Percentiles rank a stretch among this genome's conserved stretches.
Evolutionary conservation across 805 yeast species (phyloP).

Genomic region (Hanseniaspora valbyensis): DNA sequence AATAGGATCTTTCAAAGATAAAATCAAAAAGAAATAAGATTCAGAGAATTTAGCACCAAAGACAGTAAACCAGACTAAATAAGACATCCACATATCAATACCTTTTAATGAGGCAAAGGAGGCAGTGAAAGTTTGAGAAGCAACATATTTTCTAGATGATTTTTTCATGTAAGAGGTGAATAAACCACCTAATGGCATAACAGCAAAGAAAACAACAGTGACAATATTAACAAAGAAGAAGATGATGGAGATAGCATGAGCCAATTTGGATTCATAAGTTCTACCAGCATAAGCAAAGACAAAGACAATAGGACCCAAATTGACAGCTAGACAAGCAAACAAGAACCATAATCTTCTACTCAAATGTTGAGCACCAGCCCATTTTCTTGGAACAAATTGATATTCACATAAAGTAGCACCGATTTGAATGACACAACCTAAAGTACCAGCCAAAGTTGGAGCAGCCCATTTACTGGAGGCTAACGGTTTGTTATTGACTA

Average conservation of each 20-base stretch:
- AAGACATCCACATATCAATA: constrained; percentile 92
- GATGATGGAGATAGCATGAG: constrained; percentile 69
- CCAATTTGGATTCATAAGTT: constrained; percentile 55
- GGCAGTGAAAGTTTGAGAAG: constrained; percentile 94
- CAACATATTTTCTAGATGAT: constrained; percentile 74
- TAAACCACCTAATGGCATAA: constrained; percentile 94
- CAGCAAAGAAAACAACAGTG: constrained; percentile 73
- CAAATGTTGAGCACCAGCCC: constrained; percentile 99
- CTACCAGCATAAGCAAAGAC: constrained; percentile 72
- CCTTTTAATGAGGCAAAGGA: constrained; percentile 72
- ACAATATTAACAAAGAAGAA: constrained; percentile 80
- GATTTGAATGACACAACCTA: constrained; percentile 73
- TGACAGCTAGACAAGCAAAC: constrained; percentile 50
- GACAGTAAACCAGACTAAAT: constrained; percentile 78
- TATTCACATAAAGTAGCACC: constrained; percentile 85
- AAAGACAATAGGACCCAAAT: constrained; percentile 78
- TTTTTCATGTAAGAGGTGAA: constrained; percentile 87
- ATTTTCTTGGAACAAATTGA: constrained; percentile 91
- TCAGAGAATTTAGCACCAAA: constrained; percentile 82
- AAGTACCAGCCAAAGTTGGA: constrained; percentile 81
- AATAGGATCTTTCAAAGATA: constrained; percentile 88
- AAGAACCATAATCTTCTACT: constrained; percentile 76
- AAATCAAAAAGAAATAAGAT: constrained; percentile 83
- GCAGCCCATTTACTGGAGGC: constrained; percentile 89
- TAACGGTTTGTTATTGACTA: constrained; percentile 73